These are phyloP conservation scores for Lonicera japonica DNA, from an alignment of 129 eudicot genomes.

Conservation along the genomic window DNA sequence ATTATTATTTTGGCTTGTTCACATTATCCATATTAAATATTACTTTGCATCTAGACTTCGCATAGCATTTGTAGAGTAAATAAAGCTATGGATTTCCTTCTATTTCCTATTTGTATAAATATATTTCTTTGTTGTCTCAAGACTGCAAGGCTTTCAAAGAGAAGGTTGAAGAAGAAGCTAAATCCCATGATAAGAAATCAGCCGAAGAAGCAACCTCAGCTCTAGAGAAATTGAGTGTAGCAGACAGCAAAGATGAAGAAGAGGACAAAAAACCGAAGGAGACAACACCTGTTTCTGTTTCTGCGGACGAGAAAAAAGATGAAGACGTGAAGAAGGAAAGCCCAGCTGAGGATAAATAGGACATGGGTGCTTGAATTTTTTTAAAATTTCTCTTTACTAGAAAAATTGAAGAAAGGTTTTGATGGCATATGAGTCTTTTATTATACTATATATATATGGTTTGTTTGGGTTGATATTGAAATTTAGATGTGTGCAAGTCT, in stretches of 20 bases:
- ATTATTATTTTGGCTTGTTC: too few relatives aligned
- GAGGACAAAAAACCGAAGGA: slow-evolving; percentile 8
- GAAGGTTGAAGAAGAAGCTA: slow-evolving; percentile 31
- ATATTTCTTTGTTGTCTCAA: slow-evolving; percentile 1
- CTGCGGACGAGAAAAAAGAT: slow-evolving; percentile 12
- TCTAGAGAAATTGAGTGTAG: slow-evolving; percentile 15
- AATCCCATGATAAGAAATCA: slow-evolving; percentile 20
- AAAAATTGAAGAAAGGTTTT: background rate
- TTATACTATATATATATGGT: background rate
- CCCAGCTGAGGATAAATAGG: background rate
- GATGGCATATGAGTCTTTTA: background rate
- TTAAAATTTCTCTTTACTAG: background rate
- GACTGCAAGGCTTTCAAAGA: slow-evolving; percentile 43
- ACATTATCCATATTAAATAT: too few relatives aligned
- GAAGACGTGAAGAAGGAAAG: slow-evolving; percentile 6
- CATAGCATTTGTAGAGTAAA: too few relatives aligned
- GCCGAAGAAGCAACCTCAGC: slow-evolving; percentile 25
- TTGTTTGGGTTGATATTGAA: too few relatives aligned
- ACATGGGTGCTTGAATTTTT: background rate
- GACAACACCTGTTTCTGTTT: background rate
- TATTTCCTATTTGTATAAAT: background rate
- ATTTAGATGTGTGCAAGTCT: too few relatives aligned
- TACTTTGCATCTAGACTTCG: too few relatives aligned
- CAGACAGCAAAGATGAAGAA: slow-evolving; percentile 13
- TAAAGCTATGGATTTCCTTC: too few relatives aligned